Evolutionary conservation across 257 asterid genomes (phyloP), one percentile per base, ranked within the genome.

Genomic region (Solanum boliviense): DNA sequence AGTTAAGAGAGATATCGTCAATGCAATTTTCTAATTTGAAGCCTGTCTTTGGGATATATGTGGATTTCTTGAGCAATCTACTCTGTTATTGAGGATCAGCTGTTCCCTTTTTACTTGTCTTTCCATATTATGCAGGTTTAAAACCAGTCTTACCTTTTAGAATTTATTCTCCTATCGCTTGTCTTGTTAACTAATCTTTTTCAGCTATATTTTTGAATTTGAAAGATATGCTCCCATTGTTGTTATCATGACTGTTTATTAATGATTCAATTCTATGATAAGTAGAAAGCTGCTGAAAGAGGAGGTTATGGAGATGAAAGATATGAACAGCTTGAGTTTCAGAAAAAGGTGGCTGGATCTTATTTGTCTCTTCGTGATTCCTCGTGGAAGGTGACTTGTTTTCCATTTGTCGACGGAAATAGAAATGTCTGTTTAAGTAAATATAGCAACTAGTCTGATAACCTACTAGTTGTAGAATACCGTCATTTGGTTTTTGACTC

Each of bases 261-360:
- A 21, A 9, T 4, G 85, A 62, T 25, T 48, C 18, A 84, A 15
- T 62, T 35, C 88, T 73, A 34, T 73, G 87, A 90, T 82, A 87
- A 87, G 58, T 86, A 96, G 98, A 91, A 94, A 90, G 99, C 99
- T 87, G 95, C 99, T 35, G 98, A 95, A 91, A 92, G 99, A 91
- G 99, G 98, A 87, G 98, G 98, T 62, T 97, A 97, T 88, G 99
- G 99, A 46, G 98, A 92, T 13, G 99, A 97, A 92, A 91, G 99
- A 91, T 97, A 97, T 34, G 99, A 97, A 92, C 93, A 95, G 91
- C 95, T 95, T 27, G 99, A 97, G 92, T 97, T 97, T 94, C 99
- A 97, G 91, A 91, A 92, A 88, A 92, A 89, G 88, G 99, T 96
- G 86, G 94, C 97, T 36, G 88, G 90, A 39, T 92, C 92, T 65